These are phyloP conservation scores for Furcasterigmium furcatum DNA, from an alignment of 2,329 filamentous ascomycete species.

Conservation along the genomic window DNA sequence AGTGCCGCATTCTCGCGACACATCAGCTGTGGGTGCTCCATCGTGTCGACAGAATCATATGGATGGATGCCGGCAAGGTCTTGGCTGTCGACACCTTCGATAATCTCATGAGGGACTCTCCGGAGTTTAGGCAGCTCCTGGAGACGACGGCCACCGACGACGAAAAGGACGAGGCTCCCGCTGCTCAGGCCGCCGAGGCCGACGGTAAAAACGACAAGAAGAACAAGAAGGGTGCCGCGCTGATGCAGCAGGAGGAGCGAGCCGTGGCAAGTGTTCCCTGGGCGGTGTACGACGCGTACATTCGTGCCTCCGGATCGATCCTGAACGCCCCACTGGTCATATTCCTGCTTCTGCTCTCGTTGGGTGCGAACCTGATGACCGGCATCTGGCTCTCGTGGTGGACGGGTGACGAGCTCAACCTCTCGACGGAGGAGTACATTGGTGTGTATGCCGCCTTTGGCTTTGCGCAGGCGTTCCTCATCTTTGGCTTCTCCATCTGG, in stretches of 20 bases:
- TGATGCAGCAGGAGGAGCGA: conserved; percentile 73
- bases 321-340: conserved; percentile 64
- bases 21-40: conserved; percentile 93
- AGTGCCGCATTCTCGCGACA: conserved; percentile 87
- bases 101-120: conserved; percentile 76
- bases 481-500: conserved; percentile 77
- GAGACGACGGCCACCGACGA: conserved; percentile 75
- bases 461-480: conserved; percentile 64
- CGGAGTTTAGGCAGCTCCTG: conserved; percentile 80
- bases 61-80: conserved; percentile 85
- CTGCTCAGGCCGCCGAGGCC: conserved; percentile 37
- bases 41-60: conserved; percentile 87
- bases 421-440: conserved; percentile 68
- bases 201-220: conserved; percentile 44
- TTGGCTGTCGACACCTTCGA: conserved; percentile 86
- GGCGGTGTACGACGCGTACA: conserved; percentile 75
- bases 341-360: conserved; percentile 64
- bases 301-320: conserved; percentile 70
- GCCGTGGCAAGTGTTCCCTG: conserved; percentile 76
- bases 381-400: conserved; percentile 93
- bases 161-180: conserved; percentile 49
- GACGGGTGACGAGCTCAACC: conserved; percentile 75
- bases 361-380: conserved; percentile 82
- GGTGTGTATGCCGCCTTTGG: conserved; percentile 71
- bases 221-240: conserved; percentile 53